Evolutionary conservation across 495 filamentous ascomycete genomes (phyloP).

Genomic region (Penicillium maclennaniae): DNA sequence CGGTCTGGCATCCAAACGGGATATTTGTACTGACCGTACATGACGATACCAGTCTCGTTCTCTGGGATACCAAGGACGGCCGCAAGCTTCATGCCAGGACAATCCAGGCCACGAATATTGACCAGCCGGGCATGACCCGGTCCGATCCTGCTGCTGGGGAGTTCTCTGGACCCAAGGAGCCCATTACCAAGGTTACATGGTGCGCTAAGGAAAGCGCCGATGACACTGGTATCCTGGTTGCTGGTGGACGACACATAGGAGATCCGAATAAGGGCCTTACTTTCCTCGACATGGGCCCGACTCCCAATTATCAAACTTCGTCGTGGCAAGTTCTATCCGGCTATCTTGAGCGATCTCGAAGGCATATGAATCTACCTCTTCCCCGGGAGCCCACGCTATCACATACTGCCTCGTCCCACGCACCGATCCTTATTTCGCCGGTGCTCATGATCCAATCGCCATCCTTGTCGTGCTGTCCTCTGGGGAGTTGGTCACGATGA

Average conservation of each 20-base stretch:
- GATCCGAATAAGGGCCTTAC: slow-evolving; percentile 70
- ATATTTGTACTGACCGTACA: slow-evolving; percentile 85
- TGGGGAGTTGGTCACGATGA: slow-evolving; percentile 82
- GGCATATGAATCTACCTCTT: slow-evolving; percentile 64
- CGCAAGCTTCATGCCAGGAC: slow-evolving; percentile 80
- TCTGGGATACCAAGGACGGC: slow-evolving; percentile 94
- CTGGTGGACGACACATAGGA: slow-evolving; percentile 67
- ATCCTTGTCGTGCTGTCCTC: slow-evolving; percentile 73
- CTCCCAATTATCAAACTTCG: slow-evolving; percentile 85
- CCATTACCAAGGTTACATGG: slow-evolving; percentile 77
- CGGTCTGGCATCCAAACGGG: slow-evolving; percentile 91
- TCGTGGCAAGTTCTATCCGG: slow-evolving; percentile 76
- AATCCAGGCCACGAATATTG: slow-evolving; percentile 64
- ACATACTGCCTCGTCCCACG: slow-evolving; percentile 82
- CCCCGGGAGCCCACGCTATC: slow-evolving; percentile 77
- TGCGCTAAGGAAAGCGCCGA: slow-evolving; percentile 89
- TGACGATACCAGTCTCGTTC: slow-evolving; percentile 82
- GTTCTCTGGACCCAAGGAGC: slow-evolving; percentile 56
- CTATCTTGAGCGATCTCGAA: slow-evolving; percentile 70
- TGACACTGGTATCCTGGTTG: slow-evolving; percentile 83
- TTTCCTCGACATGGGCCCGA: slow-evolving; percentile 82
- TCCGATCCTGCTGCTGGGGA: slow-evolving; percentile 35
- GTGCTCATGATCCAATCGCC: slow-evolving; percentile 85
- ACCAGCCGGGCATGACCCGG: slow-evolving; percentile 52
- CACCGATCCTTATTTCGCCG: slow-evolving; percentile 75